Evolutionary conservation across 495 filamentous ascomycete species (phyloP).

Genomic region (Penicillium coprophilum): DNA sequence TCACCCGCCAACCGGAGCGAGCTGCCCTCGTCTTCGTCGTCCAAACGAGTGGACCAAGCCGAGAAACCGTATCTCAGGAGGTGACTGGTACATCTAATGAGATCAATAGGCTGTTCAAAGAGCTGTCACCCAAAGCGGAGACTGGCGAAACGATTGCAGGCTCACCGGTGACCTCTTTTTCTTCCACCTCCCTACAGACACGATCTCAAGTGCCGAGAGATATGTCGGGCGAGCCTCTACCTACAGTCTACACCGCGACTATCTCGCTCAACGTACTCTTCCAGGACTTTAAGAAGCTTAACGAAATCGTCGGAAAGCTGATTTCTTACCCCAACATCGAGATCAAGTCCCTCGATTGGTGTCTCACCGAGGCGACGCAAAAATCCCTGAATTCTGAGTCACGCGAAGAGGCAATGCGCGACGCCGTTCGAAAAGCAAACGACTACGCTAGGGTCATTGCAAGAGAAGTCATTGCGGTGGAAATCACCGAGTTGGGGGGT

Average conservation of each 20-base stretch:
- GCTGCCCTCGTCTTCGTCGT: background rate
- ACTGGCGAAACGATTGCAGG: background rate
- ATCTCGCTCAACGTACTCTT: conserved; percentile 13
- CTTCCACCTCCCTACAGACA: background rate
- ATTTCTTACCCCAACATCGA: conserved; percentile 15
- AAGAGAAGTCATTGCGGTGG: conserved; percentile 15
- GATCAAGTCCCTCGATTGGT: conserved; percentile 23
- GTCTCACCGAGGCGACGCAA: conserved; percentile 20
- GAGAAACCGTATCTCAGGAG: background rate
- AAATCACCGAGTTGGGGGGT: background rate
- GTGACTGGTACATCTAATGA: background rate
- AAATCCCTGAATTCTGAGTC: conserved; percentile 13
- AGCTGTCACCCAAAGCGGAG: background rate
- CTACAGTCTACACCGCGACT: background rate
- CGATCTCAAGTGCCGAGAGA: no score
- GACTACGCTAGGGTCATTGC: conserved; percentile 23
- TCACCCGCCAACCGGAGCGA: background rate
- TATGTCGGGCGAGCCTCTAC: background rate
- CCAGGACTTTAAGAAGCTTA: conserved; percentile 18
- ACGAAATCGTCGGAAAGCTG: conserved; percentile 15
- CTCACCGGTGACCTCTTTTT: background rate
- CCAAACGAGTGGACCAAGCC: background rate
- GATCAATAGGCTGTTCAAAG: background rate
- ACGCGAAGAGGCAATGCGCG: conserved; percentile 20
- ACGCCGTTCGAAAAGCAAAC: conserved; percentile 22